Evolutionary conservation across 2,329 filamentous ascomycete species (phyloP), one percentile per base, ranked within the genome.

Genomic region (Metarhizium guizhouense): DNA sequence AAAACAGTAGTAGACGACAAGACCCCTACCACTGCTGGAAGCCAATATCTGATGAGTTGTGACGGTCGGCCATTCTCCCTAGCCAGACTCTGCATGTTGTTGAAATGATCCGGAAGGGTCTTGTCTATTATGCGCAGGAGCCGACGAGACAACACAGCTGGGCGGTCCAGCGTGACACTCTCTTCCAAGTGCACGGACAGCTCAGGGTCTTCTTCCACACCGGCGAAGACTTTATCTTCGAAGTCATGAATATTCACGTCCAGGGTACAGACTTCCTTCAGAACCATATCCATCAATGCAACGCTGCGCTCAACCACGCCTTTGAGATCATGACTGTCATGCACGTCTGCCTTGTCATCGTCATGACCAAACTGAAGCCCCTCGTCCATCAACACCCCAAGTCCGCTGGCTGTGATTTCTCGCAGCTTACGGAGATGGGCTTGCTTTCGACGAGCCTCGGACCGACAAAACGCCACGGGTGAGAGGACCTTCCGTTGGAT

Each of bases 1-100:
- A 97, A 75, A n/a, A 95, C 78, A 0, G 92, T 96, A 16, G 88
- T 92, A 0, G 90, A 93, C 0, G 92, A 96, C 11, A 95, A 74
- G 3, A 96, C 68, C 1, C 90, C 79, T 8, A 83, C 70, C 1
- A 83, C 79, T 0, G 83, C 81, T 1, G 92, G 90, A 5, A 96
- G 76, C 94, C 94, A 99, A 71, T 96, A 97, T 51, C 94, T 84
- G 3, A 95, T 78, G 5, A 94, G 64, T 43, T 76, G 74, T 4
- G 87, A 84, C 0, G 94, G 94, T 25, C 86, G 85, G 7, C 93
- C 92, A 66, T 93, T 86, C 53, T 83, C 72, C 32, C 70, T 69
- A 3, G 86, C 80, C 3, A 87, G 70, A 1, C 68, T 66, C 45
- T 75, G 73, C 57, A 87, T 85, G 42, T 77, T 76, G 8, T 69